phyloP scores from a whole-genome alignment of 176 grass and related monocot genomes.

The Themeda triandra region DNA sequence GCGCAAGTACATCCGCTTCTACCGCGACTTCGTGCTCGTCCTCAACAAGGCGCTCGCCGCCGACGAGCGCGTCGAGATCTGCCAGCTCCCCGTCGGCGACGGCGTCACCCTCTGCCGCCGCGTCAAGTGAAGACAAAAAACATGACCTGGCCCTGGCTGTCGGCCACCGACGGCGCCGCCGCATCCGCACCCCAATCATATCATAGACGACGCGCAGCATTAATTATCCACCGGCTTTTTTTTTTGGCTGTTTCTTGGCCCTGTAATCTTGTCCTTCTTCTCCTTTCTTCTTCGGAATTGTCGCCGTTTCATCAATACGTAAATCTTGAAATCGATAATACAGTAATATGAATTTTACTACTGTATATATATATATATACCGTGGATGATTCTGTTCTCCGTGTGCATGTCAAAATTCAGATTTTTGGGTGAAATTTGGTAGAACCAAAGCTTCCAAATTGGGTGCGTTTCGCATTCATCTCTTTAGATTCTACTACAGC shows the following conservation, averaged over 20 bases:
- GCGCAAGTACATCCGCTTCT: constrained; percentile 83
- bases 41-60: constrained; percentile 94
- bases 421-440: not conserved
- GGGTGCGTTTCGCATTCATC: not conserved
- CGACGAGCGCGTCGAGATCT: constrained; percentile 85
- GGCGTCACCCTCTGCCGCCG: constrained; percentile 90
- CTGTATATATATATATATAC: not conserved
- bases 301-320: not conserved
- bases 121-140: constrained; percentile 35
- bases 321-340: constrained; percentile 19
- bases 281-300: constrained; percentile 12
- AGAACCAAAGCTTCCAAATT: not conserved
- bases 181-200: not conserved
- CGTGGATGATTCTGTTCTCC: not conserved
- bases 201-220: not conserved
- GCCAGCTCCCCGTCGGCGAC: constrained; percentile 89
- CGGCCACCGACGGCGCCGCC: not conserved
- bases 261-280: not conserved
- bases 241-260: not conserved
- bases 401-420: not conserved
- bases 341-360: not conserved
- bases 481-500: not conserved
- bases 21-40: constrained; percentile 80
- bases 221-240: not conserved
- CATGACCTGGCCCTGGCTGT: not conserved